Evolutionary conservation across 768 basidiomycete species (phyloP).

Genomic region (Pluteus cervinus): DNA sequence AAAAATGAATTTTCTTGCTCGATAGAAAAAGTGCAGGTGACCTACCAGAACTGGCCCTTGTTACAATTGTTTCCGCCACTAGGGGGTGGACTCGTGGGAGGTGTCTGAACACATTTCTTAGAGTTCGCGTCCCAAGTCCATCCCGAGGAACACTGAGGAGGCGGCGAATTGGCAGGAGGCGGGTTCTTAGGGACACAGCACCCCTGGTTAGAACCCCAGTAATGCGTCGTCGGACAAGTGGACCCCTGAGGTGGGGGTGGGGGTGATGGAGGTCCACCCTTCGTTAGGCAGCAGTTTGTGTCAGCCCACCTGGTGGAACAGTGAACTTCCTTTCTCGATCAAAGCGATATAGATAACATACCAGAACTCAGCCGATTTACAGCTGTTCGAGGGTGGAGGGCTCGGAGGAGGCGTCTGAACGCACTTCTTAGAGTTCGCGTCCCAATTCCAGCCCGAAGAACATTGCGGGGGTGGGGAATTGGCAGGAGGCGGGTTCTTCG

Average conservation of each 20-base stretch:
- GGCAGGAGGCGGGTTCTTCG: conserved; percentile 32
- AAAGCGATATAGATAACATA: too few relatives aligned
- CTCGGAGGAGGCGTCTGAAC: conserved; percentile 23
- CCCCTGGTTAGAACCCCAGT: conserved; percentile 39
- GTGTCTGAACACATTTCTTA: conserved; percentile 32
- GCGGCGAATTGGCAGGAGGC: conserved; percentile 28
- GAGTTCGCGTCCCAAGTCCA: conserved; percentile 40
- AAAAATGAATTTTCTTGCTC: too few relatives aligned
- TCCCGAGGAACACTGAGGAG: conserved; percentile 43
- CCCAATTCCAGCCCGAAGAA: conserved; percentile 40
- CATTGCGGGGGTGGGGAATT: conserved; percentile 46
- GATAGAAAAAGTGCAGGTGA: too few relatives aligned
- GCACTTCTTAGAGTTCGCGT: conserved; percentile 32
- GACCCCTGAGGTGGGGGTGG: conserved; percentile 9
- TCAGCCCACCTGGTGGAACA: conserved; percentile 3
- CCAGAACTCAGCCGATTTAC: neutral
- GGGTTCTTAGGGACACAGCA: conserved; percentile 51
- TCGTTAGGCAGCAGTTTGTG: conserved; percentile 6
- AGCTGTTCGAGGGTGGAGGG: conserved; percentile 19
- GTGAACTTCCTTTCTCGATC: too few relatives aligned
- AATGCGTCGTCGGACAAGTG: conserved; percentile 29
- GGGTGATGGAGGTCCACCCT: conserved; percentile 13
- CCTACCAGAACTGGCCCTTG: neutral
- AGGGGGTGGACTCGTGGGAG: conserved; percentile 25
- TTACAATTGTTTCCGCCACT: conserved; percentile 13